Evolutionary conservation across 108 stramenopile genomes (phyloP).

Genomic region (Chaetoceros muelleri): DNA sequence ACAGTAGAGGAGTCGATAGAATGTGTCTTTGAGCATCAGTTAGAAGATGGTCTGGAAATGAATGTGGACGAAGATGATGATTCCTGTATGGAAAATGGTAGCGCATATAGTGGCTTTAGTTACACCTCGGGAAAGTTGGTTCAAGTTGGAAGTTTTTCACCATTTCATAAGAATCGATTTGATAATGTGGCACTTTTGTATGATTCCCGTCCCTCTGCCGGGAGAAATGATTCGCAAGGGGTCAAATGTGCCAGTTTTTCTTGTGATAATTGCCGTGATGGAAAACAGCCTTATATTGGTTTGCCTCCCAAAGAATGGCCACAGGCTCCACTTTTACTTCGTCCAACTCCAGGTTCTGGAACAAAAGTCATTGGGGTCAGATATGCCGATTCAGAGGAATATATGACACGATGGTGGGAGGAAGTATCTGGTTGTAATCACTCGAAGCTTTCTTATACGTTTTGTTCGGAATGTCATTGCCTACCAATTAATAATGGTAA

Average conservation of each 20-base stretch:
- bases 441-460: background rate
- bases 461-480: slow-evolving; percentile 33
- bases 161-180: slow-evolving; percentile 1
- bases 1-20: slow-evolving; percentile 50
- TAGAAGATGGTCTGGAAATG: slow-evolving; percentile 20
- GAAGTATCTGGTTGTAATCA: background rate
- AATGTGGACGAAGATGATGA: slow-evolving; percentile 20
- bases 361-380: slow-evolving; percentile 46
- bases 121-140: slow-evolving; percentile 16
- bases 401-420: slow-evolving; percentile 10
- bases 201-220: slow-evolving; percentile 17
- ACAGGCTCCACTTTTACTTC: slow-evolving; percentile 44
- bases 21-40: slow-evolving; percentile 45
- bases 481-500: slow-evolving; percentile 72
- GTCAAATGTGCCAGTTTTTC: background rate
- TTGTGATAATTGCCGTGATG: background rate
- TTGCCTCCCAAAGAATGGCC: slow-evolving; percentile 34
- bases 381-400: slow-evolving; percentile 17
- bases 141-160: slow-evolving; percentile 32
- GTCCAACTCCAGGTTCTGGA: slow-evolving; percentile 44
- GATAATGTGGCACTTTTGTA: background rate
- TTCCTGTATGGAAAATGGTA: background rate
- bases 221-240: background rate
- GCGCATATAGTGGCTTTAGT: background rate
- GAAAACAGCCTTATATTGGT: slow-evolving; percentile 2